Percentiles rank a stretch among this genome's conserved stretches.
Evolutionary conservation across 345 rosid species (phyloP).

Genomic region (Brassica rapa): DNA sequence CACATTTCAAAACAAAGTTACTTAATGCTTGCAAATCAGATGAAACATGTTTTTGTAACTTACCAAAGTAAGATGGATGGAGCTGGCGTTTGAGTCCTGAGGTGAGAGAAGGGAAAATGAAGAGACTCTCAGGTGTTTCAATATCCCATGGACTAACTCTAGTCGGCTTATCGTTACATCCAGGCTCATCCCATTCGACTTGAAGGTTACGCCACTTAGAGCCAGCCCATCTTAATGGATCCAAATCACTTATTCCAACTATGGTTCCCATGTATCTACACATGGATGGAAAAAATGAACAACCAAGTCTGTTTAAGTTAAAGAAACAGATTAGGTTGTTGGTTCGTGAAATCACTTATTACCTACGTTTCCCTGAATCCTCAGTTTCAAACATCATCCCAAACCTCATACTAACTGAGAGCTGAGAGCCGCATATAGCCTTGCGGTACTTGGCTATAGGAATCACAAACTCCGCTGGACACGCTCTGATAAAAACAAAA

Average conservation of each 20-base stretch:
- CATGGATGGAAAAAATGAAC: not conserved
- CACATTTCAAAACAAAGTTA: not conserved
- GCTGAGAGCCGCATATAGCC: constrained; percentile 81
- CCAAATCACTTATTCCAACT: constrained; percentile 76
- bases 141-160: constrained; percentile 97
- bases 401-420: constrained; percentile 95
- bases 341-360: constrained; percentile 28
- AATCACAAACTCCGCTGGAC: constrained; percentile 95
- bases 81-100: constrained; percentile 84
- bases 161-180: constrained; percentile 85
- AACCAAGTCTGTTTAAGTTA: not conserved
- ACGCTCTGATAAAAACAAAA: constrained; percentile 59
- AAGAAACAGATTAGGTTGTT: not conserved
- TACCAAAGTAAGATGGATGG: constrained; percentile 70
- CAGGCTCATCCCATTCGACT: constrained; percentile 99
- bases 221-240: constrained; percentile 96
- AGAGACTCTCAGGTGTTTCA: constrained; percentile 98
- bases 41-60: constrained; percentile 16
- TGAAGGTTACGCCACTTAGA: constrained; percentile 99
- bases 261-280: constrained; percentile 97
- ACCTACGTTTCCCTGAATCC: constrained; percentile 94
- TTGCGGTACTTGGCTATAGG: constrained; percentile 78
- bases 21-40: not conserved
- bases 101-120: constrained; percentile 90
- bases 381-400: constrained; percentile 99